Base-by-base conservation (phyloP, 2,329 filamentous ascomycete species). In the Aspergillus fischeri region DNA sequence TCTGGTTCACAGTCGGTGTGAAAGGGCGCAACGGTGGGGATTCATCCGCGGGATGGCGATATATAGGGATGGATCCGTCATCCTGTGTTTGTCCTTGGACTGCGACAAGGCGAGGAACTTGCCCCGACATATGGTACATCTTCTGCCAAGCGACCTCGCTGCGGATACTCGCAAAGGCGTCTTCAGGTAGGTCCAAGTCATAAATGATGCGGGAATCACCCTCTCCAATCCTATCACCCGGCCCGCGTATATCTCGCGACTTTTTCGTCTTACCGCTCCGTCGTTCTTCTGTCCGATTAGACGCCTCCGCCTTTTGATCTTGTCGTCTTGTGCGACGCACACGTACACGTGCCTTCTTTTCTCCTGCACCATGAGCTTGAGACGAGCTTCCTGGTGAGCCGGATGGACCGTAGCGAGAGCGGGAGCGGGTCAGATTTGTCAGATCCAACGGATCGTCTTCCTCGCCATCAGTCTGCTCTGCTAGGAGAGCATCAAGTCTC, bases 41-140 rank as follows among this genome's bases (percentile, higher is more conserved):
- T 71, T 95, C 90, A 69, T 99, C 94, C 3, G 91, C 85, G 48
- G 94, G 94, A 73, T 97, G 94, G 14, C 94, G 89, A 73, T 99
- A 99, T n/a, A 97, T 82, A 24, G 94, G 94, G 71, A 90, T 87
- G 3, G 70, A 70, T 20, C 90, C 90, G 66, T 93, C 86, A 0
- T 79, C 70, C 42, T 80, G 80, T 29, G 92, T 78, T 17, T 83
- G 78, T 3, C 92, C 94, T 72, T 97, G 92, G 21, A 96, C 92
- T 51, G 91, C 92, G 6, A 97, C 91, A 2, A 97, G 83, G 41
- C 94, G 86, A 47, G 94, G 94, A 0, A 97, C 94, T 66, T 94
- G 89, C 27, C 94, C 92, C 35, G 91, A 90, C 63, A 93, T 88
- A 65, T 97, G 94, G 47, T 87, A 88, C 94, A 99, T 97, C 62